Percentiles rank a stretch among this genome's conserved stretches.
These are phyloP conservation scores for Myrica gale DNA, from an alignment of 306 rosid genomes.

Conservation along the genomic window DNA sequence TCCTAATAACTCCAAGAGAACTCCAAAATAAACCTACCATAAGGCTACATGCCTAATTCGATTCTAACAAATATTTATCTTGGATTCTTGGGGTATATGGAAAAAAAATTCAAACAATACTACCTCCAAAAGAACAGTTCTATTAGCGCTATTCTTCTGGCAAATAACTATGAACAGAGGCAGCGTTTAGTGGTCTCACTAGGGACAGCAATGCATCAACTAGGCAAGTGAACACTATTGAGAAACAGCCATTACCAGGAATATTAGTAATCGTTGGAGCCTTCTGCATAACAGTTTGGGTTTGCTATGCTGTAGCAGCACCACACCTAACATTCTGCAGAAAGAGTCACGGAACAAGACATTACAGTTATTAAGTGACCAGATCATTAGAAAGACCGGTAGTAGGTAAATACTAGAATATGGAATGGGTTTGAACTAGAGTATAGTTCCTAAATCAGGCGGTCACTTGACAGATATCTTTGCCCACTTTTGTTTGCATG, in stretches of 20 bases:
- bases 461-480: background rate
- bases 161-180: background rate
- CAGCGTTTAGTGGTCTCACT: background rate
- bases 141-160: background rate
- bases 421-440: constrained; percentile 5
- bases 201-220: background rate
- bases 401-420: background rate
- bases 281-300: constrained; percentile 55
- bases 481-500: background rate
- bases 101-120: background rate
- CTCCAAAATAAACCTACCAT: background rate
- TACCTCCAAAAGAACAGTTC: background rate
- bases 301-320: constrained; percentile 42
- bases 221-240: background rate
- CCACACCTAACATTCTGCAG: constrained; percentile 64
- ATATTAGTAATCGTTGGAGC: constrained; percentile 50
- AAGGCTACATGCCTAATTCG: background rate
- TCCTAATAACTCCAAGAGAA: constrained; percentile 4
- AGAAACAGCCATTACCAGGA: constrained; percentile 57
- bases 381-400: background rate
- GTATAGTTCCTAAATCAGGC: constrained; percentile 4
- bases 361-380: constrained; percentile 13
- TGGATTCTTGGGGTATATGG: background rate
- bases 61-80: background rate
- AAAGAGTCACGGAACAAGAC: constrained; percentile 19